A percentile compares a stretch with the other conserved stretches of the same genome.
phyloP scores from a whole-genome alignment of 352 stramenopile genomes.

The Thraustochytrium sp. region DNA sequence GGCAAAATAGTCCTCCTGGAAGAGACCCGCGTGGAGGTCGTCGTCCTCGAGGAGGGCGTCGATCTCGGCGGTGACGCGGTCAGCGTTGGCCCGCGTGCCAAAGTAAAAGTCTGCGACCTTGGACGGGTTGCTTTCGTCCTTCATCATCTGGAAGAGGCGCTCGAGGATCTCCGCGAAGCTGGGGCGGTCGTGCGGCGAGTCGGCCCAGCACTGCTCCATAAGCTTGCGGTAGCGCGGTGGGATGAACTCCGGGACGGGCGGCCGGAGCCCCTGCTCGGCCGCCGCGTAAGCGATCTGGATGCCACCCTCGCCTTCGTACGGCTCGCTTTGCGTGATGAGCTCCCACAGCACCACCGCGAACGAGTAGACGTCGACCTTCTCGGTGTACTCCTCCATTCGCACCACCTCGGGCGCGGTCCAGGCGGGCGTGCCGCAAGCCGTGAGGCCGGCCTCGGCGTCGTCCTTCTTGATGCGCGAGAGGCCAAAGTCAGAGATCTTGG shows the following conservation, averaged over 20 bases:
- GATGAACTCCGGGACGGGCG: slow-evolving; percentile 25
- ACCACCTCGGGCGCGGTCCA: slow-evolving; percentile 80
- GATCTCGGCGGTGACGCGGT: background rate
- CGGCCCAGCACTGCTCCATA: slow-evolving; percentile 47
- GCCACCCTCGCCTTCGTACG: slow-evolving; percentile 38
- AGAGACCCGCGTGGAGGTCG: background rate
- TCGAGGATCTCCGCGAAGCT: slow-evolving; percentile 46
- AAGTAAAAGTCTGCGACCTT: slow-evolving; percentile 39
- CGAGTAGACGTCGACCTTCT: slow-evolving; percentile 77
- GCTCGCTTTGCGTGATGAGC: slow-evolving; percentile 48
- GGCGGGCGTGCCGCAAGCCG: slow-evolving; percentile 65
- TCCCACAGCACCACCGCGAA: slow-evolving; percentile 61
- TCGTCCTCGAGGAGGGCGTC: background rate
- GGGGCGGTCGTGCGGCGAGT: slow-evolving; percentile 41
- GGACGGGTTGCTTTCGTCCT: slow-evolving; percentile 38
- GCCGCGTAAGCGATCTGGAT: slow-evolving; percentile 49
- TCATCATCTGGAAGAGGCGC: slow-evolving; percentile 49
- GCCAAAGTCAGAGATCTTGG: slow-evolving; percentile 77
- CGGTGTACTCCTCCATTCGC: slow-evolving; percentile 70
- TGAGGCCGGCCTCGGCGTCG: slow-evolving; percentile 65
- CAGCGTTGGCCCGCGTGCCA: slow-evolving; percentile 1
- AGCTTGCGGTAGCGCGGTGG: slow-evolving; percentile 39
- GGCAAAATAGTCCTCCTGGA: slow-evolving; percentile 1
- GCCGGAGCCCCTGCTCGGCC: slow-evolving; percentile 46
- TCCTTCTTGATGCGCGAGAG: slow-evolving; percentile 66